phyloP scores from a whole-genome alignment of 768 basidiomycete genomes.

The Amanita muscaria region DNA sequence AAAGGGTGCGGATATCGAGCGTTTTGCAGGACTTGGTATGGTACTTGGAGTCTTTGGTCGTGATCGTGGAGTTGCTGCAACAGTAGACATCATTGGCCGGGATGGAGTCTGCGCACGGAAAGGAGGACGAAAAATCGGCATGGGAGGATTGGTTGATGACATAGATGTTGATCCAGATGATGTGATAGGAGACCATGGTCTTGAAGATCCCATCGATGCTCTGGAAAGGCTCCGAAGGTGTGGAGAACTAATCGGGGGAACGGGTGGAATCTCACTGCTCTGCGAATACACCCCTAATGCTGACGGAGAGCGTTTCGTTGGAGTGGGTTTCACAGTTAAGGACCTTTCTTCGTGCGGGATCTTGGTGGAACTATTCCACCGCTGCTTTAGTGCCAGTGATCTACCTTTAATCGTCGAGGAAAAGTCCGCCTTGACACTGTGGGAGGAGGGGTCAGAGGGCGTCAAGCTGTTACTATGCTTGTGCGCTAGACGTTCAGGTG shows the following conservation, averaged over 20 bases:
- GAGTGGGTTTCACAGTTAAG: constrained; percentile 37
- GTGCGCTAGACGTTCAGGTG: constrained; percentile 53
- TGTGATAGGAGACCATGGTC: constrained; percentile 73
- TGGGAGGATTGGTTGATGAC: constrained; percentile 34
- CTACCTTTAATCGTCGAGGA: constrained; percentile 32
- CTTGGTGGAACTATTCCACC: constrained; percentile 79
- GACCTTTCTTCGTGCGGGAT: constrained; percentile 47
- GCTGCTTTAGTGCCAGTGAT: constrained; percentile 30
- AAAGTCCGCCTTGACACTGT: constrained; percentile 28
- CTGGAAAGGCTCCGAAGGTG: constrained; percentile 62
- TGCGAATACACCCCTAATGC: constrained; percentile 30
- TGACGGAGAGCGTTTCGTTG: constrained; percentile 45
- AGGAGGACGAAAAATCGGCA: constrained; percentile 34
- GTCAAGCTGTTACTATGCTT: constrained; percentile 66
- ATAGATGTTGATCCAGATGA: constrained; percentile 65
- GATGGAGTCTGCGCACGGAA: constrained; percentile 59
- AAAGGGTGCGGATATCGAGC: constrained; percentile 40
- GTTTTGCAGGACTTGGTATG: constrained; percentile 59
- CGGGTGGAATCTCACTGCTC: constrained; percentile 31
- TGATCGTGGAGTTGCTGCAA: constrained; percentile 44
- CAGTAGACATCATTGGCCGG: constrained; percentile 27
- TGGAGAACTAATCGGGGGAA: constrained; percentile 39
- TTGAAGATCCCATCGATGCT: constrained; percentile 67
- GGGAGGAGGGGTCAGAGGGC: constrained; percentile 53
- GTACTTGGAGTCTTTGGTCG: constrained; percentile 74